Percentiles rank a stretch among this genome's conserved stretches.
These are phyloP conservation scores for Suillus hirtellus DNA, from an alignment of 768 basidiomycete species.

Conservation along the genomic window DNA sequence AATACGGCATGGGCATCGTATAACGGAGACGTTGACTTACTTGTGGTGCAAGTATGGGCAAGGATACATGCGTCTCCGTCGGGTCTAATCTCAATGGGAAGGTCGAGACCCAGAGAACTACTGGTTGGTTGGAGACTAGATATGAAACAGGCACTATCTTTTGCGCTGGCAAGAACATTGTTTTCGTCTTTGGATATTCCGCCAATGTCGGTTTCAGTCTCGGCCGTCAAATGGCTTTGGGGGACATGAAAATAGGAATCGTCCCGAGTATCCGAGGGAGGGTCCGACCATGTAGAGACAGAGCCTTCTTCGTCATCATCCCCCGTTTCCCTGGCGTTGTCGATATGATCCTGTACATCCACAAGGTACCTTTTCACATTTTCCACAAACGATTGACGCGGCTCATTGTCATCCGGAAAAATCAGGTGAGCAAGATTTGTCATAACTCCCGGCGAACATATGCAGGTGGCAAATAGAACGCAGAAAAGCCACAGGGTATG, in stretches of 20 bases:
- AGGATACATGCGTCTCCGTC: background rate
- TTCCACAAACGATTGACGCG: background rate
- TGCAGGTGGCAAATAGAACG: constrained; percentile 28
- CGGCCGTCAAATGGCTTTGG: background rate
- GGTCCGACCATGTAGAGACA: background rate
- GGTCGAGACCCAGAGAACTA: background rate
- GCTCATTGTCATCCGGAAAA: constrained; percentile 5
- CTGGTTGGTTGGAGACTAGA: background rate
- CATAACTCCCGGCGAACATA: constrained; percentile 1
- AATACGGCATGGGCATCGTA: constrained; percentile 11
- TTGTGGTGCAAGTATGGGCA: background rate
- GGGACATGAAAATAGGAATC: background rate
- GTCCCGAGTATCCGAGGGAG: constrained; percentile 5
- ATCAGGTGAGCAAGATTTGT: constrained; percentile 10
- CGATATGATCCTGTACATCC: constrained; percentile 16
- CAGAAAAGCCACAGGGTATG: constrained; percentile 51
- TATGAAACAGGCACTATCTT: constrained; percentile 4
- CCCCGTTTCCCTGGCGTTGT: constrained; percentile 20
- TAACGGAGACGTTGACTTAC: background rate
- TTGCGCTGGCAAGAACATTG: constrained; percentile 1
- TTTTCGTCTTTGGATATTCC: background rate
- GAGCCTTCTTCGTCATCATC: constrained; percentile 15
- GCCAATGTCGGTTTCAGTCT: background rate
- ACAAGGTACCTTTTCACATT: constrained; percentile 12
- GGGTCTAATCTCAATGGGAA: background rate